A percentile compares a stretch with the other conserved stretches of the same genome.
Conservation (phyloP, 345 rosid genomes). For the Viola odorata region DNA sequence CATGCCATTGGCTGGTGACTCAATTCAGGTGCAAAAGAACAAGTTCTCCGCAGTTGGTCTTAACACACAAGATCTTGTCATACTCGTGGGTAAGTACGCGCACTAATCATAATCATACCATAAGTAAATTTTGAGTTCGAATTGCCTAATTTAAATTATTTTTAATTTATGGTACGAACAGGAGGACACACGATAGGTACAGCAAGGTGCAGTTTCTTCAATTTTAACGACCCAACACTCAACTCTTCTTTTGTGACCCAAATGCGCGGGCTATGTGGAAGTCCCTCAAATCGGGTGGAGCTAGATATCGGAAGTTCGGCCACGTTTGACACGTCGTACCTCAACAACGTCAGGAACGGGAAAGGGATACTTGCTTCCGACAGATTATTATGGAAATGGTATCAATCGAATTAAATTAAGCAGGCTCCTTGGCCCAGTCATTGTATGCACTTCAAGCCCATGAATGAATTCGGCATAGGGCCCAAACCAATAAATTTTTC, state of each 20-base stretch:
- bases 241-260: slow-evolving; percentile 33
- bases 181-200: slow-evolving; percentile 70
- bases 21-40: slow-evolving; percentile 22
- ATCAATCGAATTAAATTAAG: slow-evolving; percentile 33
- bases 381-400: slow-evolving; percentile 37
- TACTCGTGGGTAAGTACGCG: slow-evolving; percentile 26
- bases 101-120: background rate
- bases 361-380: slow-evolving; percentile 53
- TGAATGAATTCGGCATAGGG: slow-evolving; percentile 35
- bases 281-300: slow-evolving; percentile 25
- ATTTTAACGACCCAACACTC: slow-evolving; percentile 46
- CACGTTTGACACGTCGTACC: slow-evolving; percentile 46
- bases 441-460: slow-evolving; percentile 33
- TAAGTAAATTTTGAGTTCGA: background rate
- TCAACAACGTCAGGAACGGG: slow-evolving; percentile 38
- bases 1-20: slow-evolving; percentile 23
- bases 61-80: slow-evolving; percentile 32
- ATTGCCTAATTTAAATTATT: background rate
- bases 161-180: slow-evolving; percentile 8
- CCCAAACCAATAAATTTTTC: slow-evolving; percentile 32
- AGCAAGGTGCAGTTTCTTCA: slow-evolving; percentile 38
- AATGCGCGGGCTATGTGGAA: slow-evolving; percentile 41
- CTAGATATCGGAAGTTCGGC: slow-evolving; percentile 41
- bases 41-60: slow-evolving; percentile 26
- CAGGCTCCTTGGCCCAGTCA: slow-evolving; percentile 27